Percentiles rank a stretch among this genome's conserved stretches.
phyloP scores from a whole-genome alignment of 345 rosid genomes.

The Acer campestre region DNA sequence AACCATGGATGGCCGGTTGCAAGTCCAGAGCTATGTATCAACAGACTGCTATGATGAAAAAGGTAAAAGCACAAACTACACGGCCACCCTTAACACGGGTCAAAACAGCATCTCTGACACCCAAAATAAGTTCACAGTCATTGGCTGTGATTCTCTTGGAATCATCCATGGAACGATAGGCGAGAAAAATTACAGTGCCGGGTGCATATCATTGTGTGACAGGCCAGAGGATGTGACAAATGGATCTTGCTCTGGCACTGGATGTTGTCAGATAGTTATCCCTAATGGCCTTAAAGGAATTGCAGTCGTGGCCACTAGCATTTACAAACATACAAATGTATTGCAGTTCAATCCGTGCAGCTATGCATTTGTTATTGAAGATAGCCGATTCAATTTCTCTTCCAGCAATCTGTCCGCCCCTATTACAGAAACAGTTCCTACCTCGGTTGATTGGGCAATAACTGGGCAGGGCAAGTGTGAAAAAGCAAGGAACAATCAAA shows the following conservation, averaged over 20 bases:
- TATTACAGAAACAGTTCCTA: too few species aligned
- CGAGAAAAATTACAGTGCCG: neutral
- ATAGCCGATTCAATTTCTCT: constrained; percentile 12
- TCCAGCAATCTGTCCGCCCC: neutral
- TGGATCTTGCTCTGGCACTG: constrained; percentile 29
- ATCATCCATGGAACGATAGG: neutral
- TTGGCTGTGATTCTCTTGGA: constrained; percentile 37
- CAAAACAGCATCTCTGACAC: neutral
- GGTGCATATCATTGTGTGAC: constrained; percentile 24
- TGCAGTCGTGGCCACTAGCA: fast-evolving
- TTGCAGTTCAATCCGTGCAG: constrained; percentile 15
- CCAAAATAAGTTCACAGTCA: constrained; percentile 24
- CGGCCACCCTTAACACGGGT: fast-evolving
- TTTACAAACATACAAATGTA: neutral
- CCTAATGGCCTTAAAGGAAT: neutral
- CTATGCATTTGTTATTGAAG: constrained; percentile 35
- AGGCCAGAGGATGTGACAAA: neutral
- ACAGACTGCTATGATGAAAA: neutral
- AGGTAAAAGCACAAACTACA: fast-evolving
- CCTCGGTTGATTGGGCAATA: too few species aligned
- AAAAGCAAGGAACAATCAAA: too few species aligned
- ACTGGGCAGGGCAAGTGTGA: too few species aligned
- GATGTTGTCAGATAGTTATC: constrained; percentile 33
- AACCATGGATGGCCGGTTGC: constrained; percentile 21
- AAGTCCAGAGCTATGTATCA: neutral